Percentiles rank a stretch among this genome's conserved stretches.
phyloP scores from a whole-genome alignment of 371 early-diverging fungal species.

The Gilbertella persicaria region DNA sequence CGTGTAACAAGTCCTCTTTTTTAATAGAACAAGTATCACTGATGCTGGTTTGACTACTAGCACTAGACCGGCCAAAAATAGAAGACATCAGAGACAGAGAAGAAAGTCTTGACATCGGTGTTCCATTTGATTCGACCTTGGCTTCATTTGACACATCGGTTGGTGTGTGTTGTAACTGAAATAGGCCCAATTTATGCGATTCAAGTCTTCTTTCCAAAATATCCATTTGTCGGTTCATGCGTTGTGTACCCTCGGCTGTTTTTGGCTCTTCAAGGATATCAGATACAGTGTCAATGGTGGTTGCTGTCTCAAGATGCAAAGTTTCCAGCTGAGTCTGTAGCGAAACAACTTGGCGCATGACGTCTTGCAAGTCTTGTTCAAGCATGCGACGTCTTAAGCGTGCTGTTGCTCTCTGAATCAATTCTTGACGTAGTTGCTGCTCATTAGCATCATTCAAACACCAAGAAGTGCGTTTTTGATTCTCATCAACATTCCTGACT shows the following conservation, averaged over 20 bases:
- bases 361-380: conserved; percentile 29
- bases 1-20: not conserved
- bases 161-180: conserved; percentile 1
- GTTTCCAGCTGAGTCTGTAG: conserved; percentile 32
- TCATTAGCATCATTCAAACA: conserved; percentile 9
- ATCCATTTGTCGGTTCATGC: conserved; percentile 31
- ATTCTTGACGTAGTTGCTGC: conserved; percentile 14
- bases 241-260: conserved; percentile 9
- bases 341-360: conserved; percentile 27
- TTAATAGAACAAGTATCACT: conserved; percentile 3
- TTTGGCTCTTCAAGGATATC: conserved; percentile 14
- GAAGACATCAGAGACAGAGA: conserved; percentile 37
- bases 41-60: conserved; percentile 22
- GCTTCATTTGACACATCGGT: not conserved
- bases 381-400: conserved; percentile 20
- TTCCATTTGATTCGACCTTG: not conserved
- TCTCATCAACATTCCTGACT: not conserved
- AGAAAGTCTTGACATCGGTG: conserved; percentile 33
- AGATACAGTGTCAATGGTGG: conserved; percentile 33
- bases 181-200: conserved; percentile 12
- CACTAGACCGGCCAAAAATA: conserved; percentile 28
- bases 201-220: conserved; percentile 38
- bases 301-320: conserved; percentile 29
- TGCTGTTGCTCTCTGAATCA: conserved; percentile 27
- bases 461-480: conserved; percentile 17